A percentile compares a stretch with the other conserved stretches of the same genome.
Evolutionary conservation across 805 yeast species (phyloP).

Genomic region (Naumovozyma dairenensis): DNA sequence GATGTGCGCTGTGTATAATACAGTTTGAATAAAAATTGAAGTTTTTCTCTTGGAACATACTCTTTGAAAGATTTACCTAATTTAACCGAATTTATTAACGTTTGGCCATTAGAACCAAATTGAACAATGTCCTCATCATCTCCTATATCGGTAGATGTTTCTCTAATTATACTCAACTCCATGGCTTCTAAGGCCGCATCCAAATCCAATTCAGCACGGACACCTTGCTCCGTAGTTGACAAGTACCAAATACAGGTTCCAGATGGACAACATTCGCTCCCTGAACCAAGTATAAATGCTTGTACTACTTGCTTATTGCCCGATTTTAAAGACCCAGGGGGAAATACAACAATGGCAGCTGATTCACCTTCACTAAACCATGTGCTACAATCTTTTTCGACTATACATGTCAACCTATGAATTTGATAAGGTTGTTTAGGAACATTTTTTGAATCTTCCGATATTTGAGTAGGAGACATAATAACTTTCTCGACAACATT

Average conservation of each 20-base stretch:
- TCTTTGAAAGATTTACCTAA: conserved; percentile 78
- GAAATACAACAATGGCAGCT: conserved; percentile 85
- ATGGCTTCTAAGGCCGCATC: conserved; percentile 71
- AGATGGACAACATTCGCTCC: conserved; percentile 77
- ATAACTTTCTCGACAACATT: conserved; percentile 72
- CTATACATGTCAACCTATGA: conserved; percentile 72
- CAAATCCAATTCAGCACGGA: conserved; percentile 63
- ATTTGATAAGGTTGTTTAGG: conserved; percentile 44
- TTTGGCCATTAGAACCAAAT: conserved; percentile 47
- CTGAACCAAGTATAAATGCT: conserved; percentile 77
- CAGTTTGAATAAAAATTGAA: conserved; percentile 51
- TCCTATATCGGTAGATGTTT: conserved; percentile 49
- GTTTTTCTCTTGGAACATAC: conserved; percentile 71
- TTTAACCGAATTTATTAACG: conserved; percentile 69
- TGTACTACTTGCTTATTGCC: conserved; percentile 72
- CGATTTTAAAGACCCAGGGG: conserved; percentile 64
- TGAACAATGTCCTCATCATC: conserved; percentile 51
- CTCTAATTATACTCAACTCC: conserved; percentile 74
- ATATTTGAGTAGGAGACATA: conserved; percentile 61
- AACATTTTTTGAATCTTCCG: conserved; percentile 33
- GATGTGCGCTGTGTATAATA: conserved; percentile 51
- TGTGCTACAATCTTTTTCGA: conserved; percentile 76
- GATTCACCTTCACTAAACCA: conserved; percentile 85
- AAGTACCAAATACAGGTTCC: conserved; percentile 88
- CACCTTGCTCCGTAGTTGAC: conserved; percentile 63